These are phyloP conservation scores for Aspergillus fructus DNA, from an alignment of 2,329 filamentous ascomycete species.

Conservation along the genomic window DNA sequence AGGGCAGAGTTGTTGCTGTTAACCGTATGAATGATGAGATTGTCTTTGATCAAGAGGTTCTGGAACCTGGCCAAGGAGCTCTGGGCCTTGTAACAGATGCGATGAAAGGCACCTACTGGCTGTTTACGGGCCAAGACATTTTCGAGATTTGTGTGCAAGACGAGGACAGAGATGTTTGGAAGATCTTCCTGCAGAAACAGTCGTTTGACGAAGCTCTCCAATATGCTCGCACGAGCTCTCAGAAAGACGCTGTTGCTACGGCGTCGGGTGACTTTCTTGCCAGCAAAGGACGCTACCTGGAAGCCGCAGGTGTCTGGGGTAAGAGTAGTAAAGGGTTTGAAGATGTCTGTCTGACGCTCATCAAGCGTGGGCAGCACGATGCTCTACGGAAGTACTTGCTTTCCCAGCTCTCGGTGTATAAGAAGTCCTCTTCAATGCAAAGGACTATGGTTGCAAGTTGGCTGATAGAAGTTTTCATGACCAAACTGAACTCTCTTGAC, in stretches of 20 bases:
- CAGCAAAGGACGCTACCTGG: constrained; percentile 74
- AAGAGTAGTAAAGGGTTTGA: constrained; percentile 97
- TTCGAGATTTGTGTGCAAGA: constrained; percentile 90
- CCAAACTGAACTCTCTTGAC: constrained; percentile 89
- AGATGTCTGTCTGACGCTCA: constrained; percentile 86
- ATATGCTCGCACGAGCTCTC: constrained; percentile 74
- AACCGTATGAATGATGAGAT: constrained; percentile 84
- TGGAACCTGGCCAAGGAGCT: constrained; percentile 74
- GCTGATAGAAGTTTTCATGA: constrained; percentile 96
- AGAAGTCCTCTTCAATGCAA: constrained; percentile 86
- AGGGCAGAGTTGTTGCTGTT: constrained; percentile 76
- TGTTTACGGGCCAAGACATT: constrained; percentile 87
- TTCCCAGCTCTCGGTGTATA: constrained; percentile 77
- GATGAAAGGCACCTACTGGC: constrained; percentile 96
- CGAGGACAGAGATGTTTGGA: constrained; percentile 91
- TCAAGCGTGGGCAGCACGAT: constrained; percentile 87
- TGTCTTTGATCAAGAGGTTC: constrained; percentile 82
- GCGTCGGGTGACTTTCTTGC: constrained; percentile 88
- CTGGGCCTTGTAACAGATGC: constrained; percentile 85
- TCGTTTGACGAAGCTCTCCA: constrained; percentile 85
- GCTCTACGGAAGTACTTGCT: constrained; percentile 86
- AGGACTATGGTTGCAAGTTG: constrained; percentile 92
- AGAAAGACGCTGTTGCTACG: constrained; percentile 88
- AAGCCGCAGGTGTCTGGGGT: constrained; percentile 88
- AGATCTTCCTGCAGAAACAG: constrained; percentile 81